phyloP scores from a whole-genome alignment of 1,284 basidiomycete species.

The Marasmius fiardii region DNA sequence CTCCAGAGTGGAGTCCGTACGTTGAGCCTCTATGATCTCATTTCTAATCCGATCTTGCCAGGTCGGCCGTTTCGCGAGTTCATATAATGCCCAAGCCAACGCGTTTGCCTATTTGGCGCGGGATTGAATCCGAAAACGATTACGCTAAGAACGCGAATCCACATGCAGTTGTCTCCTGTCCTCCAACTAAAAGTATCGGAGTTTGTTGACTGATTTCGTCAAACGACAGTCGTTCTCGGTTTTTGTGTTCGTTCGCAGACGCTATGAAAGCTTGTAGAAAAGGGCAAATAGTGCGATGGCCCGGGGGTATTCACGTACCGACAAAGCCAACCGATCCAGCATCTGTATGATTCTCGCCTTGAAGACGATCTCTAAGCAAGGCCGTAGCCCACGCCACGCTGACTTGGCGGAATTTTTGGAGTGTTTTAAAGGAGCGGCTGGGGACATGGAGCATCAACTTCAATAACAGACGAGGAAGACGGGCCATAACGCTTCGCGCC shows the following conservation, averaged over 20 bases:
- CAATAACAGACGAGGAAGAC: too few species aligned
- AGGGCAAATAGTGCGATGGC: too few species aligned
- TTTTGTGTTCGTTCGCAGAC: not conserved
- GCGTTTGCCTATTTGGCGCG: not conserved
- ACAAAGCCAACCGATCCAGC: too few species aligned
- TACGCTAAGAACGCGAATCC: not conserved
- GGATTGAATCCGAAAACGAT: not conserved
- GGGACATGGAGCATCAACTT: too few species aligned
- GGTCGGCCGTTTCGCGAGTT: not conserved
- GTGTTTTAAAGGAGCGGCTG: too few species aligned
- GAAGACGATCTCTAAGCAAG: too few species aligned
- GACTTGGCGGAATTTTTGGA: too few species aligned
- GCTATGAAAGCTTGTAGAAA: too few species aligned
- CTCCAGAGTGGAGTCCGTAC: not conserved
- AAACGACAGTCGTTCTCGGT: not conserved
- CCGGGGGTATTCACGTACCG: too few species aligned
- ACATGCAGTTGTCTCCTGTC: not conserved
- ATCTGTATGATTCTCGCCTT: too few species aligned
- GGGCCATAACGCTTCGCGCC: too few species aligned
- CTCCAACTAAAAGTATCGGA: not conserved
- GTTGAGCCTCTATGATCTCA: not conserved
- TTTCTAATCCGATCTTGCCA: conserved; percentile 2
- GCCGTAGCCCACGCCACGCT: too few species aligned
- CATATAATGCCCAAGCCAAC: conserved; percentile 4
- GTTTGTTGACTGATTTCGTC: not conserved